Conservation (phyloP, 306 rosid species). For the Quercus glauca region DNA sequence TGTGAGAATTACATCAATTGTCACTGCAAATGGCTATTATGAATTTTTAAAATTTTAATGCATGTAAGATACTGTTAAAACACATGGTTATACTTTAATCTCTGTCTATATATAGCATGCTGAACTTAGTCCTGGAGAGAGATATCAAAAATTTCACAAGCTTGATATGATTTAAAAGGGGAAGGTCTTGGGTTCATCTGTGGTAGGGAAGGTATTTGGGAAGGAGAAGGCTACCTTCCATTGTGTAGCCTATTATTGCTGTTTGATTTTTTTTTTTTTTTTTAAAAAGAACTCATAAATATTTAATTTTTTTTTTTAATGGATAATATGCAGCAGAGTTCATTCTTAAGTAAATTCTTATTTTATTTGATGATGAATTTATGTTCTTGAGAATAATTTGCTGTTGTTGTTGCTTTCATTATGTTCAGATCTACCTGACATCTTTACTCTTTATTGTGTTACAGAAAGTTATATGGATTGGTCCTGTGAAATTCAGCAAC, state of each 20-base stretch:
- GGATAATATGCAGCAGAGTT: slow-evolving; percentile 1
- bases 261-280: too few relatives aligned
- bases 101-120: background rate
- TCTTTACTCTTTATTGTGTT: slow-evolving; percentile 18
- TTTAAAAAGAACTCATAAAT: background rate
- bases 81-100: background rate
- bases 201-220: background rate
- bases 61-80: too few relatives aligned
- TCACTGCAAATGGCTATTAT: background rate
- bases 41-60: background rate
- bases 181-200: too few relatives aligned
- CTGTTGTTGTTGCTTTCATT: background rate
- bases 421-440: slow-evolving; percentile 2
- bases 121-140: background rate
- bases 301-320: background rate
- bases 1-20: slow-evolving; percentile 1
- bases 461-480: slow-evolving; percentile 83
- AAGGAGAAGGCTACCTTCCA: background rate
- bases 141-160: background rate
- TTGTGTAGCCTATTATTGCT: background rate
- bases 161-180: slow-evolving; percentile 11
- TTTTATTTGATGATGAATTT: slow-evolving; percentile 1
- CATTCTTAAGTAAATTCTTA: slow-evolving; percentile 5
- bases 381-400: background rate
- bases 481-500: slow-evolving; percentile 62